Evolutionary conservation across 768 basidiomycete species (phyloP).

Genomic region (Boletellus sp.): DNA sequence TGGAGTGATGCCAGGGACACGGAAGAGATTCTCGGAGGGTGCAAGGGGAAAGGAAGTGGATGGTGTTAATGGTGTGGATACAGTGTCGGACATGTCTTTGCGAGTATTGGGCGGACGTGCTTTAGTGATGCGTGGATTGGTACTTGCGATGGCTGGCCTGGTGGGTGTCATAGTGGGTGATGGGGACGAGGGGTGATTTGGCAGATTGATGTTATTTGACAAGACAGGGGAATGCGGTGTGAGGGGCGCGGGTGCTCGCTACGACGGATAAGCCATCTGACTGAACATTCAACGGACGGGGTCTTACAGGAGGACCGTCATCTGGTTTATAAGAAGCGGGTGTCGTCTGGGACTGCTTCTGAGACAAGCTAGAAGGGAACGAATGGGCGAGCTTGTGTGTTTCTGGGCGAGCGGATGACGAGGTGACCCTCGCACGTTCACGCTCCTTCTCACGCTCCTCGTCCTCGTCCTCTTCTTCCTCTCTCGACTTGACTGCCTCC

Average conservation of each 20-base stretch:
- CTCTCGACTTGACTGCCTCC: constrained; percentile 68
- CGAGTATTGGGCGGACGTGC: constrained; percentile 26
- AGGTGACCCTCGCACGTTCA: constrained; percentile 36
- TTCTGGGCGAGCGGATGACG: constrained; percentile 18
- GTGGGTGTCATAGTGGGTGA: constrained; percentile 27
- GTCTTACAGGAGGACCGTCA: constrained; percentile 31
- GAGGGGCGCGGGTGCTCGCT: constrained; percentile 24
- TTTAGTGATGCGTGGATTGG: constrained; percentile 27
- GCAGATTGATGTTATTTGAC: constrained; percentile 14
- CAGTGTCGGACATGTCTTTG: constrained; percentile 25
- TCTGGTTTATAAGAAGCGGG: constrained; percentile 16
- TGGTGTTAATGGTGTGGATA: constrained; percentile 11
- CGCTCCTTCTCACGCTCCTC: constrained; percentile 62
- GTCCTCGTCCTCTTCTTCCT: constrained; percentile 83
- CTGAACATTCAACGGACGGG: background rate
- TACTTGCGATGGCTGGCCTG: constrained; percentile 11
- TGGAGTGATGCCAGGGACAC: constrained; percentile 21
- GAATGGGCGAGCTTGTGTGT: constrained; percentile 17
- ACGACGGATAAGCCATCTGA: constrained; percentile 5
- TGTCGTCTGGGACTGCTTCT: constrained; percentile 14
- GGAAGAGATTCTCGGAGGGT: constrained; percentile 30
- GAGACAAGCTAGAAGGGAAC: constrained; percentile 17
- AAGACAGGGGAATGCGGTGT: constrained; percentile 33
- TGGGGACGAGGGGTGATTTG: constrained; percentile 20
- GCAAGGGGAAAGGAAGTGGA: constrained; percentile 22